Base-by-base conservation (phyloP, 768 basidiomycete species). In the Mycena pura region DNA sequence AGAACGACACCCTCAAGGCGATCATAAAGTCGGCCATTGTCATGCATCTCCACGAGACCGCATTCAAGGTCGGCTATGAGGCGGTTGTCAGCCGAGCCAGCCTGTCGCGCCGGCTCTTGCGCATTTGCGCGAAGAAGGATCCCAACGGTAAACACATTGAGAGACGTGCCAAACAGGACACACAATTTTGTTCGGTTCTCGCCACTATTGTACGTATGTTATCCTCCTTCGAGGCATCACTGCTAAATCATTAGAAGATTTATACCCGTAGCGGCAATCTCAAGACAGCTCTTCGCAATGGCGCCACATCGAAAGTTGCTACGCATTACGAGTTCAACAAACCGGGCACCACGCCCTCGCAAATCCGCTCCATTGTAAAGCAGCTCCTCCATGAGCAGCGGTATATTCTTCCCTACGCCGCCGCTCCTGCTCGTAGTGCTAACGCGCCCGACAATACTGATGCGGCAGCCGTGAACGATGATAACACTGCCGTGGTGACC, bases 321-420 rank as follows among this genome's bases (percentile, higher is more conserved):
- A 46, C 44, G 2, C 54, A 46, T 13, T 56, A 56, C 34, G 54
- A 45, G 25, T 36, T 56, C 44, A 56, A 46, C 9, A 45, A 46
- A 21, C 31, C 54, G 0, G 54, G 54, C 7, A 38, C 9, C 27
- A 56, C 50, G 5, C n/a, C 41, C 21, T 27, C 21, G 22, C 31
- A 46, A 19, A n/a, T 56, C 44, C 29, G 43, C 17, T 17, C 22
- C 3, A 38, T 56, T 4, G 21, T 46, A 6, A 45, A 38, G 25
- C 43, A 36, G 17, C 54, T 56, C 24, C 22, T 46, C 15, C 8
- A 9, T 0, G 21, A 56, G 17, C 54, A 56, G 44, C n/a, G n/a
- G 1, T 56, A n/a, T 10, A 55, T 55, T 17, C 17, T 55, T 11
- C 53, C 53, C 1, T 46, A 55, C 53, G 24, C 43, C 19, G 10